These are phyloP conservation scores for Abelmoschus esculentus DNA, from an alignment of 345 rosid genomes.

Conservation along the genomic window DNA sequence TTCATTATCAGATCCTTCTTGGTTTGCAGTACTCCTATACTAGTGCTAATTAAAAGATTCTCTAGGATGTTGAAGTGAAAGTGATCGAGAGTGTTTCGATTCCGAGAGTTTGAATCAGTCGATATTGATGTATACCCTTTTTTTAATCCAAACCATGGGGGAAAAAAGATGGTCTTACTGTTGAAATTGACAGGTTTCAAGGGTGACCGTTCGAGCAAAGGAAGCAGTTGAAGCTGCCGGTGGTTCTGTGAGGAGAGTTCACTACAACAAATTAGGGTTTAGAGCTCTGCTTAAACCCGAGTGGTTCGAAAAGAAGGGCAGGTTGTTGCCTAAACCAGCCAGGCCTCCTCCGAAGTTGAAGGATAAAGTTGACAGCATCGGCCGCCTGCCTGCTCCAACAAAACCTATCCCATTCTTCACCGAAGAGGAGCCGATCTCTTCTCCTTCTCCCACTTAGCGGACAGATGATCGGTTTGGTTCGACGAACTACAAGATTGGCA, in stretches of 20 bases:
- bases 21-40: neutral
- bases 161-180: neutral
- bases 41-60: neutral
- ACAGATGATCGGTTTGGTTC: neutral
- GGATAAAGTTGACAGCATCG: conserved; percentile 89
- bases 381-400: conserved; percentile 68
- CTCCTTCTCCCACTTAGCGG: conserved; percentile 22
- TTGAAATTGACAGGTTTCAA: conserved; percentile 48
- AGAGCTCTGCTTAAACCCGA: conserved; percentile 84
- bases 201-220: conserved; percentile 86
- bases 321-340: conserved; percentile 79
- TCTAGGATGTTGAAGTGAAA: neutral
- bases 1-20: neutral
- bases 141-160: neutral
- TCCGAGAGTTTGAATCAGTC: neutral
- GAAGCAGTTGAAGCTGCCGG: conserved; percentile 88
- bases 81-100: neutral
- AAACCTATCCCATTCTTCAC: conserved; percentile 65
- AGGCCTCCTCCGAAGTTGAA: conserved; percentile 85
- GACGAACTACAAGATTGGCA: neutral
- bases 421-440: conserved; percentile 28
- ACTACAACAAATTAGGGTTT: conserved; percentile 84
- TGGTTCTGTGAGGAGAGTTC: conserved; percentile 80
- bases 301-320: conserved; percentile 93
- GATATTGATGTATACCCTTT: neutral